A percentile compares a stretch with the other conserved stretches of the same genome.
phyloP scores from a whole-genome alignment of 768 basidiomycete species.

The Cubamyces sp. region DNA sequence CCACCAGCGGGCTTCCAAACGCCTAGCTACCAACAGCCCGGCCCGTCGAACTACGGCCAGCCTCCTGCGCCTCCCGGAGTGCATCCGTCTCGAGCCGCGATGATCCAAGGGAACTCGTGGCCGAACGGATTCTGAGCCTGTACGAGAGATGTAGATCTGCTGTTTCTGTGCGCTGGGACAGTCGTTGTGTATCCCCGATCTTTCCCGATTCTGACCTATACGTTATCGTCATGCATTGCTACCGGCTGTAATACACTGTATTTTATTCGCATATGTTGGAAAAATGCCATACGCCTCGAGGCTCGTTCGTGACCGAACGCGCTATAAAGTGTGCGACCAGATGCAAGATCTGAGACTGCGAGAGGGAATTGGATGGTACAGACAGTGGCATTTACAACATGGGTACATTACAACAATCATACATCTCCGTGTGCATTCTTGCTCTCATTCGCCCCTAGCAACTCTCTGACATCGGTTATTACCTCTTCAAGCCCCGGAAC shows the following conservation, averaged over 20 bases:
- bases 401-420: no score
- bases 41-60: conserved; percentile 44
- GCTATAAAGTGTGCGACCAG: no score
- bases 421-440: no score
- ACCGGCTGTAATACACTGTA: conserved; percentile 26
- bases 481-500: conserved; percentile 12
- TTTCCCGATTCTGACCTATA: conserved; percentile 5
- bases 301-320: no score
- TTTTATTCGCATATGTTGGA: conserved; percentile 12
- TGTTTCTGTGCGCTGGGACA: conserved; percentile 26
- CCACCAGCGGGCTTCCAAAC: conserved; percentile 33
- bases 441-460: neutral
- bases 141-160: conserved; percentile 3
- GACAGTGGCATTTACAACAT: no score
- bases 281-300: neutral
- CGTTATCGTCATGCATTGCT: conserved; percentile 19
- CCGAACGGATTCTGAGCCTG: conserved; percentile 20
- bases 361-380: no score
- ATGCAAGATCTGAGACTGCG: no score
- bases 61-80: conserved; percentile 56
- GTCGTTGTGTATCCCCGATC: conserved; percentile 24
- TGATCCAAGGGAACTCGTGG: conserved; percentile 55
- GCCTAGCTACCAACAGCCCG: conserved; percentile 50
- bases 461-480: neutral
- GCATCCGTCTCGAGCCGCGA: conserved; percentile 68